A percentile compares a stretch with the other conserved stretches of the same genome.
These are phyloP conservation scores for Hypomontagnella submonticulosa DNA, from an alignment of 495 filamentous ascomycete genomes.

Conservation along the genomic window DNA sequence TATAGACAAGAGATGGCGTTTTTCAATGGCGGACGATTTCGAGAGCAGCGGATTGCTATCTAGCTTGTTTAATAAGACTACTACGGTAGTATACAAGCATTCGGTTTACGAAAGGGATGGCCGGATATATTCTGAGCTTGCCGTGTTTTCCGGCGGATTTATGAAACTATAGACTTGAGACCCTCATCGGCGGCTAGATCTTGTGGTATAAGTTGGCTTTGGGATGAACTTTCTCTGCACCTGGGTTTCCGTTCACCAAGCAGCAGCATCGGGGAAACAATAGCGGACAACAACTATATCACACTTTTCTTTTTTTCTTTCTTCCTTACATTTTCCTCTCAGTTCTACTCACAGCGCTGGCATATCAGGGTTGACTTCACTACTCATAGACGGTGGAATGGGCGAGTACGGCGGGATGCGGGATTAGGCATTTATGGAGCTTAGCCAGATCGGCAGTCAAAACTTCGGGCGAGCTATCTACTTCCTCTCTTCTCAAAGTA, in stretches of 20 bases:
- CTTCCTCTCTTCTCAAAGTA: conserved; percentile 43
- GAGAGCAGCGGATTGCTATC: conserved; percentile 25
- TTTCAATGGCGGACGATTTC: conserved; percentile 31
- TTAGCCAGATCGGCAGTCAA: conserved; percentile 35
- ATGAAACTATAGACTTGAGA: conserved; percentile 50
- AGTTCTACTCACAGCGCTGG: conserved; percentile 33
- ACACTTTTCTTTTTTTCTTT: conserved; percentile 13
- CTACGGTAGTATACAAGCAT: conserved; percentile 31
- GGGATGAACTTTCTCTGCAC: conserved; percentile 34
- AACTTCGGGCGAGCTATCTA: conserved; percentile 29
- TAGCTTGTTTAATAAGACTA: conserved; percentile 41
- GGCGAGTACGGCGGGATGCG: conserved; percentile 25
- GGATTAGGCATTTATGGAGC: conserved; percentile 34
- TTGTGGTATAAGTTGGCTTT: conserved; percentile 39
- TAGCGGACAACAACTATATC: conserved; percentile 4
- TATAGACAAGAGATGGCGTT: conserved; percentile 48
- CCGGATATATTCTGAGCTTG: conserved; percentile 33
- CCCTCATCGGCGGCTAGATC: conserved; percentile 48
- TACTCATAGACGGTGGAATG: conserved; percentile 42
- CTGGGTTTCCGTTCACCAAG: conserved; percentile 30
- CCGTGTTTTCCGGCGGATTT: conserved; percentile 39
- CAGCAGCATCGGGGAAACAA: conserved; percentile 21
- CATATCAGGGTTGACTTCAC: conserved; percentile 34
- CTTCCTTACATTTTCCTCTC: conserved; percentile 26
- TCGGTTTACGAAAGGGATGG: conserved; percentile 22